Evolutionary conservation across 2,329 filamentous ascomycete species (phyloP).

Genomic region (Zymoseptoria crescenta): DNA sequence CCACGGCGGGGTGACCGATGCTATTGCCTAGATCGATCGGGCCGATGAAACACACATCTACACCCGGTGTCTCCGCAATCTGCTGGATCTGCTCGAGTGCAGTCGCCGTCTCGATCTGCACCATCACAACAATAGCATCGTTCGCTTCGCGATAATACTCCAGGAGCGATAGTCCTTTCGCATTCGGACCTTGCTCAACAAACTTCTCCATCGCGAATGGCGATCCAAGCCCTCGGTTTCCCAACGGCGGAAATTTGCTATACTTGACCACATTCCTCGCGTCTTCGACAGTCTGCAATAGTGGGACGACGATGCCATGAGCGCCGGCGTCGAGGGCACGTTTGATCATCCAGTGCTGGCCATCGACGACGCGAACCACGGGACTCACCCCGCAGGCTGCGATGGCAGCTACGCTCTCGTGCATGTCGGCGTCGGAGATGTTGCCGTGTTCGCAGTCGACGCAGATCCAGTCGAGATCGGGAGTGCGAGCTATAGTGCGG

Average conservation of each 20-base stretch:
- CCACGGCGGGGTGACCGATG: constrained; percentile 46
- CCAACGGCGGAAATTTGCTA: constrained; percentile 49
- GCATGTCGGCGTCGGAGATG: constrained; percentile 48
- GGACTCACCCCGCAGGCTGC: constrained; percentile 38
- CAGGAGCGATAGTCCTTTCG: constrained; percentile 15
- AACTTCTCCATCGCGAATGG: constrained; percentile 42
- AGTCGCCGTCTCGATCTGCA: constrained; percentile 39
- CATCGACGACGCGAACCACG: constrained; percentile 44
- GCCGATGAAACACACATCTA: constrained; percentile 45
- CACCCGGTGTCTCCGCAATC: constrained; percentile 44
- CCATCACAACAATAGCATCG: constrained; percentile 42
- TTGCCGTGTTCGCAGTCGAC: constrained; percentile 52
- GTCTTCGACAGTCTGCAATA: constrained; percentile 32
- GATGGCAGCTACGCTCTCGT: constrained; percentile 47
- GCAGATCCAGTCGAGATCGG: constrained; percentile 35
- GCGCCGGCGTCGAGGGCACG: constrained; percentile 53
- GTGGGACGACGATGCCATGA: constrained; percentile 50
- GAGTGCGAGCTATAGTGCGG: constrained; percentile 45
- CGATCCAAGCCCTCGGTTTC: constrained; percentile 49
- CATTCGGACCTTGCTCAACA: constrained; percentile 16
- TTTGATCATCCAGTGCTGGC: constrained; percentile 57
- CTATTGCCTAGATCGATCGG: constrained; percentile 53
- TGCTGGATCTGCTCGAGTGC: constrained; percentile 36
- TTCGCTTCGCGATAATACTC: constrained; percentile 50
- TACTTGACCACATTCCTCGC: constrained; percentile 44